These are phyloP conservation scores for Pythium folliculosum DNA, from an alignment of 352 stramenopile species.

Conservation along the genomic window DNA sequence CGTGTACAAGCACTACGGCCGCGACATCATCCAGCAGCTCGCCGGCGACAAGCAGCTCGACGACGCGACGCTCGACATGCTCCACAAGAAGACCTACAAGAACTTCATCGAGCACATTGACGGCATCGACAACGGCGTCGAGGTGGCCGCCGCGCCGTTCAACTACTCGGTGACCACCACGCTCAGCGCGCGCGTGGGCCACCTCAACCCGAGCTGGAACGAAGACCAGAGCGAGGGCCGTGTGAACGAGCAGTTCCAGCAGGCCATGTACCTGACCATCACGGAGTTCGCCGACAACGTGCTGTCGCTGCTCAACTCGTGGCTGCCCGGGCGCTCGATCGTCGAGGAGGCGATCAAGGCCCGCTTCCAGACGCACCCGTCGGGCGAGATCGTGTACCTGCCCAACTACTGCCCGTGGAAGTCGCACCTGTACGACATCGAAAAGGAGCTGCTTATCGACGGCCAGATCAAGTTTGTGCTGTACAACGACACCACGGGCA, in stretches of 20 bases:
- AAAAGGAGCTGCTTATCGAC: slow-evolving; percentile 87
- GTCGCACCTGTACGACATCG: slow-evolving; percentile 96
- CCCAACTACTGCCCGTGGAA: slow-evolving; percentile 95
- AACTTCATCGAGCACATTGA: slow-evolving; percentile 98
- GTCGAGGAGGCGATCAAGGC: slow-evolving; percentile 91
- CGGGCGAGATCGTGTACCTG: slow-evolving; percentile 94
- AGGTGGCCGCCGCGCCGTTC: slow-evolving; percentile 59
- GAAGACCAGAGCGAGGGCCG: slow-evolving; percentile 78
- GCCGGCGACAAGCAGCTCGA: slow-evolving; percentile 48
- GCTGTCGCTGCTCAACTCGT: slow-evolving; percentile 90
- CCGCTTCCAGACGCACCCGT: slow-evolving; percentile 89
- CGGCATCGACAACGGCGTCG: slow-evolving; percentile 98
- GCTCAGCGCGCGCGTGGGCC: slow-evolving; percentile 86
- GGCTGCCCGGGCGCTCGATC: slow-evolving; percentile 93
- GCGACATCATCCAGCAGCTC: slow-evolving; percentile 92
- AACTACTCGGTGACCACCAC: slow-evolving; percentile 83
- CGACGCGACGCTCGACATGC: slow-evolving; percentile 74
- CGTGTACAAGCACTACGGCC: slow-evolving; percentile 98
- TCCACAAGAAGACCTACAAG: slow-evolving; percentile 95
- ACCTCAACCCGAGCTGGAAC: slow-evolving; percentile 97
- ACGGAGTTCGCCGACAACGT: slow-evolving; percentile 94
- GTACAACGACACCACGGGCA: slow-evolving; percentile 92
- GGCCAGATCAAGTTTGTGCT: slow-evolving; percentile 97
- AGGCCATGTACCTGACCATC: slow-evolving; percentile 94
- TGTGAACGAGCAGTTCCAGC: slow-evolving; percentile 93